These are phyloP conservation scores for Backusella circina DNA, from an alignment of 192 early-diverging fungal species.

Conservation along the genomic window DNA sequence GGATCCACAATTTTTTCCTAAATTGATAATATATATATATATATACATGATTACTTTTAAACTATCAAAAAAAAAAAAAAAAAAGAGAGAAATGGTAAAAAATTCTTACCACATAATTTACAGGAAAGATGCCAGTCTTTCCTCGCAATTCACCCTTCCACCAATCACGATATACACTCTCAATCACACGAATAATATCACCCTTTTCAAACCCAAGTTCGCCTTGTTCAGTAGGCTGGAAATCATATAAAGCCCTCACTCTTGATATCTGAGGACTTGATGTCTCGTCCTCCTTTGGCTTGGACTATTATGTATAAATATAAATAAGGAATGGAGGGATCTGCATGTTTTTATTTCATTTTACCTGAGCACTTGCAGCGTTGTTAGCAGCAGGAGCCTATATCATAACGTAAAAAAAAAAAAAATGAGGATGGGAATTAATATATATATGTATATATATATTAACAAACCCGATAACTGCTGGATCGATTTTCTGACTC, in stretches of 20 bases:
- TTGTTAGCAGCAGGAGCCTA: slow-evolving; percentile 46
- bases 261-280: slow-evolving; percentile 58
- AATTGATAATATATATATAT: too few relatives aligned
- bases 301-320: background rate
- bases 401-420: too few relatives aligned
- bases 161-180: slow-evolving; percentile 97
- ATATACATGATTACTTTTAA: too few relatives aligned
- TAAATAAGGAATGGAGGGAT: background rate
- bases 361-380: slow-evolving; percentile 13
- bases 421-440: background rate
- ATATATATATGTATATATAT: background rate
- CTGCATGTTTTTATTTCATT: slow-evolving; percentile 8
- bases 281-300: slow-evolving; percentile 26
- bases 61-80: background rate
- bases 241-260: slow-evolving; percentile 94
- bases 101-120: slow-evolving; percentile 90
- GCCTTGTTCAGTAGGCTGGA: slow-evolving; percentile 81
- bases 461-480: background rate
- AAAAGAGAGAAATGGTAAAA: background rate
- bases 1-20: slow-evolving; percentile 64
- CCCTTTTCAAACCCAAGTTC: slow-evolving; percentile 88
- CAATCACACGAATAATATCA: slow-evolving; percentile 87
- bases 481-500: slow-evolving; percentile 44
- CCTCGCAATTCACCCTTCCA: slow-evolving; percentile 92
- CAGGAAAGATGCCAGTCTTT: slow-evolving; percentile 93